Conservation (phyloP, 2,329 filamentous ascomycete species). For the Scedosporium dehoogii region DNA sequence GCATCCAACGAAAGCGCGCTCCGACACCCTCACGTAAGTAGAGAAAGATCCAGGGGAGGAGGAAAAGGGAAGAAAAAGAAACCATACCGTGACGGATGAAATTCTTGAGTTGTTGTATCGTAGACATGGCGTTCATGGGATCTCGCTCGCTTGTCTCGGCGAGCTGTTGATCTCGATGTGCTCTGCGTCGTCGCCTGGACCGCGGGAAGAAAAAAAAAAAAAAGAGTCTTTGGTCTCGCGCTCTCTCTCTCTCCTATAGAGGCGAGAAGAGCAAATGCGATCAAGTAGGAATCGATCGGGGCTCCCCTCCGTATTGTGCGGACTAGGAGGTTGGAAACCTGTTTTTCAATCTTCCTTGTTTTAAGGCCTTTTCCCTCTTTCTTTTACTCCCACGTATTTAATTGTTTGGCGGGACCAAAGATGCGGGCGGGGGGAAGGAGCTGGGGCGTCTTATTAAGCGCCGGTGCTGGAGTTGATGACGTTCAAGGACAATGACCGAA, state of each 20-base stretch:
- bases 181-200: too few relatives aligned
- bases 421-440: background rate
- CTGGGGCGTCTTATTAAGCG: background rate
- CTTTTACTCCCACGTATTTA: background rate
- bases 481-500: background rate
- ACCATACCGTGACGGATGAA: conserved; percentile 80
- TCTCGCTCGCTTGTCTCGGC: background rate
- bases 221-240: background rate
- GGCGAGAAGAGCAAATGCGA: background rate
- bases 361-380: background rate
- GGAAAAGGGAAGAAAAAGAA: background rate
- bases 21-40: background rate
- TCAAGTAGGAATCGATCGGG: background rate
- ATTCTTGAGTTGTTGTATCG: conserved; percentile 94
- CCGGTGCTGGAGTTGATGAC: background rate
- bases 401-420: background rate
- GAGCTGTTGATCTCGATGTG: background rate
- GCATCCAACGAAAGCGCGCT: background rate
- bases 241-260: background rate
- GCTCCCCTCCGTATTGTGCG: background rate
- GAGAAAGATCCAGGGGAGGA: background rate
- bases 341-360: background rate
- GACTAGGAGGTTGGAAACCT: background rate
- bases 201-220: background rate
- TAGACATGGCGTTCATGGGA: conserved; percentile 38